phyloP scores from a whole-genome alignment of 176 grass and related monocot genomes.

The Eragrostis nindensis region DNA sequence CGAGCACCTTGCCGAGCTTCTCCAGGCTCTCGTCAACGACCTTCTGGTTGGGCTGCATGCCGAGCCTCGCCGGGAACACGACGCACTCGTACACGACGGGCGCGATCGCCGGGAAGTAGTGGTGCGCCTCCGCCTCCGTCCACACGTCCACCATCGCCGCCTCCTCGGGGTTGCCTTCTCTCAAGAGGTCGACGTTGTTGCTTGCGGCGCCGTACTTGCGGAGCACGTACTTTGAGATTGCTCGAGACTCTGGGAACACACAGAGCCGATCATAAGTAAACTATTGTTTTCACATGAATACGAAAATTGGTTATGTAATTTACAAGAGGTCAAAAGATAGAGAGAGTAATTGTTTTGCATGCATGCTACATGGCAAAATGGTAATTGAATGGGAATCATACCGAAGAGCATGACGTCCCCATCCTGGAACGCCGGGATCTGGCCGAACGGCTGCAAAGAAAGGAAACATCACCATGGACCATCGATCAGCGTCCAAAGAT shows the following conservation, averaged over 20 bases:
- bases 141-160: constrained; percentile 34
- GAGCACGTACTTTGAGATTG: constrained; percentile 29
- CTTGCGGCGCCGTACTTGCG: constrained; percentile 30
- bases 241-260: constrained; percentile 34
- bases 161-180: neutral
- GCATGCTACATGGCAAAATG: too few species aligned
- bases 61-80: neutral
- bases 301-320: neutral
- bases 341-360: too few species aligned
- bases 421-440: constrained; percentile 48
- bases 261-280: too few species aligned
- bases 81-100: constrained; percentile 27
- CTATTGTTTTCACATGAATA: neutral
- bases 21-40: neutral
- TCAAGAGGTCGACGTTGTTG: neutral
- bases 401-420: constrained; percentile 40
- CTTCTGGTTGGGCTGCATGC: neutral
- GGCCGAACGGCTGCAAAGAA: constrained; percentile 44
- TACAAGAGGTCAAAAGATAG: too few species aligned
- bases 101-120: constrained; percentile 12
- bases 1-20: constrained; percentile 28
- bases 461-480: neutral
- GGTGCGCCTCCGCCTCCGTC: constrained; percentile 38
- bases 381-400: neutral
- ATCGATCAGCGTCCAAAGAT: neutral